phyloP scores from a whole-genome alignment of 2,329 filamentous ascomycete genomes.

The Venturia asperata region DNA sequence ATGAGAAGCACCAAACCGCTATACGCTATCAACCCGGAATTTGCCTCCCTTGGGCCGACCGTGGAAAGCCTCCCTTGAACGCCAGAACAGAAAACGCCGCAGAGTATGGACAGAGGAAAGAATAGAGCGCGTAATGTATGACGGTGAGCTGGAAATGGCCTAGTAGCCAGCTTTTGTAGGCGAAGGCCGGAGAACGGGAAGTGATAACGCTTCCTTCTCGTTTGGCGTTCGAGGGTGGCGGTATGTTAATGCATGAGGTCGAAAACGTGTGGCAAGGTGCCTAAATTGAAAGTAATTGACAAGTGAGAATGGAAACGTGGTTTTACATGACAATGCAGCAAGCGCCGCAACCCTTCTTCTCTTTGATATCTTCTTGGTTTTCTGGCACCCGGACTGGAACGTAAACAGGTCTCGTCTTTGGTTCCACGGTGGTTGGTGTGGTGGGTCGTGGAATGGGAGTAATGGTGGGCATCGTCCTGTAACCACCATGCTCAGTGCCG shows the following conservation, averaged over 20 bases:
- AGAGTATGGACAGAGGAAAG: slow-evolving; percentile 11
- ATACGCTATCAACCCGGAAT: slow-evolving; percentile 29
- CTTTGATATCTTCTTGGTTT: slow-evolving; percentile 46
- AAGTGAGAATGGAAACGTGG: not conserved
- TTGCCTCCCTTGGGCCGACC: slow-evolving; percentile 21
- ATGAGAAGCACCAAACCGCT: slow-evolving; percentile 27
- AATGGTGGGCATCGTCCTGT: slow-evolving; percentile 43
- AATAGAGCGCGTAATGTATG: not conserved
- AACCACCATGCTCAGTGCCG: slow-evolving; percentile 37
- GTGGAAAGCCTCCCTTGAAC: slow-evolving; percentile 27
- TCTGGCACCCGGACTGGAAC: slow-evolving; percentile 48
- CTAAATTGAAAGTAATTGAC: not conserved
- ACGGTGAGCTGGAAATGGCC: not conserved
- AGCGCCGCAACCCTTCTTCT: slow-evolving; percentile 55
- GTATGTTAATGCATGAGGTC: not conserved
- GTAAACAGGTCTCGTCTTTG: slow-evolving; percentile 29
- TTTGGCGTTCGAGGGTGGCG: not conserved
- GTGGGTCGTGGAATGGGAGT: slow-evolving; percentile 25
- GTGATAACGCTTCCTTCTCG: not conserved
- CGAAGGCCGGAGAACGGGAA: not conserved
- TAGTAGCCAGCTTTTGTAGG: not conserved
- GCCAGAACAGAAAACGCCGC: slow-evolving; percentile 23
- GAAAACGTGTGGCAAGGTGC: slow-evolving; percentile 1
- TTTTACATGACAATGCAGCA: slow-evolving; percentile 68
- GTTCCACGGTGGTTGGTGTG: slow-evolving; percentile 5